A percentile compares a stretch with the other conserved stretches of the same genome.
Conservation (phyloP, 2,329 filamentous ascomycete species). For the Fusarium temperatum region DNA sequence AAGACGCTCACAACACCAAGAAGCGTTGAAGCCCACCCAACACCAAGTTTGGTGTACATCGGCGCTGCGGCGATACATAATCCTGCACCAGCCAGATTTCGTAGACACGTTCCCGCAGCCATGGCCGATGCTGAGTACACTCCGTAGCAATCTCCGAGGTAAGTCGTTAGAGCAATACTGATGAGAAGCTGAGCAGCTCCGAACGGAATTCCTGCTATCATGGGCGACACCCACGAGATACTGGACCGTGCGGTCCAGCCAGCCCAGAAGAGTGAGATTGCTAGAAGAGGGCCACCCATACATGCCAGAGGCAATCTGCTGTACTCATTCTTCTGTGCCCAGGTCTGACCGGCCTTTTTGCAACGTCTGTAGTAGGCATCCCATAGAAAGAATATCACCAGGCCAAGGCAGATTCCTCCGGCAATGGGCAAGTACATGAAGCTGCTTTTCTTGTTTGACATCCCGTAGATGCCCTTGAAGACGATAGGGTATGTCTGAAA, state of each 20-base stretch:
- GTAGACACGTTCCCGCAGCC: not conserved
- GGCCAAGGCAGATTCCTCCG: not conserved
- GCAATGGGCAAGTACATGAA: constrained; percentile 16
- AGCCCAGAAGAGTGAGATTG: constrained; percentile 29
- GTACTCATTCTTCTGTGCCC: constrained; percentile 22
- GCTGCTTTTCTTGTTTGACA: constrained; percentile 4
- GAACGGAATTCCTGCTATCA: constrained; percentile 4
- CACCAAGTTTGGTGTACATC: constrained; percentile 4
- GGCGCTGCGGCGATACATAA: constrained; percentile 8
- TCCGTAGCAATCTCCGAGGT: constrained; percentile 2
- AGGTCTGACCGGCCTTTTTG: not conserved
- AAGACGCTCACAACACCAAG: not conserved
- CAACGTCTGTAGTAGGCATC: constrained; percentile 14
- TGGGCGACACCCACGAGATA: constrained; percentile 7
- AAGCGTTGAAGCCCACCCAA: constrained; percentile 5
- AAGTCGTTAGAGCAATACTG: constrained; percentile 7
- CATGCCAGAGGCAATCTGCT: constrained; percentile 32
- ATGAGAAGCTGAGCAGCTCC: constrained; percentile 6
- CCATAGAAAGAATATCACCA: constrained; percentile 21
- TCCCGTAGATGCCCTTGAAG: constrained; percentile 18
- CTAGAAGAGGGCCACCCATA: constrained; percentile 14
- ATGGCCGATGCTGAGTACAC: constrained; percentile 9
- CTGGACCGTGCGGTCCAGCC: constrained; percentile 23
- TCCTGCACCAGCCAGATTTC: constrained; percentile 5
- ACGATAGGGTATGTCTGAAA: constrained; percentile 35